A percentile compares a stretch with the other conserved stretches of the same genome.
Evolutionary conservation across 2,329 filamentous ascomycete genomes (phyloP).

Genomic region (Calycina marina): DNA sequence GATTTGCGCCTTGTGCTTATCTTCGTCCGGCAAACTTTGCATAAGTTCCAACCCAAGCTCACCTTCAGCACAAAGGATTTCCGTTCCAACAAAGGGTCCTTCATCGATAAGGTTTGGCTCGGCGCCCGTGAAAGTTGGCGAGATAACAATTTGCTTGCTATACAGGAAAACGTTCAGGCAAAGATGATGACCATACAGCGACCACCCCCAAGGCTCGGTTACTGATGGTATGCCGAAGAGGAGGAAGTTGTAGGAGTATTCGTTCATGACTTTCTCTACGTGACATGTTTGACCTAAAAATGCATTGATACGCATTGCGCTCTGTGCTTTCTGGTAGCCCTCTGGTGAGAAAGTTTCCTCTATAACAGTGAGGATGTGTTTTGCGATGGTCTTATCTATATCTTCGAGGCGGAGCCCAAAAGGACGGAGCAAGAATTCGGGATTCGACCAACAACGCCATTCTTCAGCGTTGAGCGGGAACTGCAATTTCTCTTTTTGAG

Average conservation of each 20-base stretch:
- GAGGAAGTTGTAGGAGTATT: conserved; percentile 9
- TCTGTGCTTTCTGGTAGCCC: conserved; percentile 8
- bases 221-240: conserved; percentile 8
- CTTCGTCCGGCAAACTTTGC: conserved; percentile 15
- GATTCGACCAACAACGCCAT: conserved; percentile 10
- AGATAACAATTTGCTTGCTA: conserved; percentile 47
- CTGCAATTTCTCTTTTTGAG: conserved; percentile 26
- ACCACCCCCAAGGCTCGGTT: conserved; percentile 7
- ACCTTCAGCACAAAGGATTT: conserved; percentile 5
- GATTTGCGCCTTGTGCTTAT: conserved; percentile 30
- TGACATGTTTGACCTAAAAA: conserved; percentile 9
- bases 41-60: conserved; percentile 16
- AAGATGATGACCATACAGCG: conserved; percentile 58
- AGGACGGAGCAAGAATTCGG: conserved; percentile 7
- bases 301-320: conserved; percentile 5
- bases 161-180: conserved; percentile 58
- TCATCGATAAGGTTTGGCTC: conserved; percentile 43
- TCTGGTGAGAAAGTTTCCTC: conserved; percentile 7
- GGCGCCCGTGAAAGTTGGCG: conserved; percentile 63
- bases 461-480: conserved; percentile 40
- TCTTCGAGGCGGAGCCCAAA: conserved; percentile 8
- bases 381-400: conserved; percentile 1
- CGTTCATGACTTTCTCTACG: conserved; percentile 5
- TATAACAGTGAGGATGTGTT: conserved; percentile 5
- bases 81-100: conserved; percentile 4